phyloP scores from a whole-genome alignment of 257 asterid species.

The Plantago major region DNA sequence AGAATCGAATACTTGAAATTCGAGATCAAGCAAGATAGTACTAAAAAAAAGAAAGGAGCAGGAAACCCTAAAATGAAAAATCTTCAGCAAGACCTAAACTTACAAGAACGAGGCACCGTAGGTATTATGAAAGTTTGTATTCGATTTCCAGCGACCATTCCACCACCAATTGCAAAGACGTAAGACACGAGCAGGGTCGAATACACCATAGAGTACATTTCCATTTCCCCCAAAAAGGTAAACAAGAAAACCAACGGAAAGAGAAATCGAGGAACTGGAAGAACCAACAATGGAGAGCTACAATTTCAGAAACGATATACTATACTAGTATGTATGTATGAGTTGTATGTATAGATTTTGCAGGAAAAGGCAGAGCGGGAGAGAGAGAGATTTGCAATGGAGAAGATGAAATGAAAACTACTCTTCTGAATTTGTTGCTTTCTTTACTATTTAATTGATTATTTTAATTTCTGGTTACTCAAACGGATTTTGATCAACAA shows the following conservation, averaged over 20 bases:
- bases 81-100: constrained; percentile 58
- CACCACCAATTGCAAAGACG: constrained; percentile 41
- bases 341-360: constrained; percentile 11
- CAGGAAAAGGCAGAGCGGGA: constrained; percentile 9
- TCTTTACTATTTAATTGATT: no score
- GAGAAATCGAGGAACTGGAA: not conserved
- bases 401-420: no score
- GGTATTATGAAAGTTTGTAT: constrained; percentile 55
- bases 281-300: not conserved
- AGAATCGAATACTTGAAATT: constrained; percentile 14
- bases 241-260: not conserved
- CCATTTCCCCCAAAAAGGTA: constrained; percentile 31
- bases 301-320: not conserved
- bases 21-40: not conserved
- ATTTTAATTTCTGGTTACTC: no score
- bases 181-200: constrained; percentile 33
- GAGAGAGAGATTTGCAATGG: constrained; percentile 22
- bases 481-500: no score
- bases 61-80: constrained; percentile 16
- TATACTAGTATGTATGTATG: not conserved
- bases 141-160: constrained; percentile 58
- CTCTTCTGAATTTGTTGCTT: no score
- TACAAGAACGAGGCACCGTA: constrained; percentile 52
- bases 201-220: constrained; percentile 46
- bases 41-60: not conserved